Base-by-base conservation (phyloP, 768 basidiomycete species). In the Nevesoporus exiguus region DNA sequence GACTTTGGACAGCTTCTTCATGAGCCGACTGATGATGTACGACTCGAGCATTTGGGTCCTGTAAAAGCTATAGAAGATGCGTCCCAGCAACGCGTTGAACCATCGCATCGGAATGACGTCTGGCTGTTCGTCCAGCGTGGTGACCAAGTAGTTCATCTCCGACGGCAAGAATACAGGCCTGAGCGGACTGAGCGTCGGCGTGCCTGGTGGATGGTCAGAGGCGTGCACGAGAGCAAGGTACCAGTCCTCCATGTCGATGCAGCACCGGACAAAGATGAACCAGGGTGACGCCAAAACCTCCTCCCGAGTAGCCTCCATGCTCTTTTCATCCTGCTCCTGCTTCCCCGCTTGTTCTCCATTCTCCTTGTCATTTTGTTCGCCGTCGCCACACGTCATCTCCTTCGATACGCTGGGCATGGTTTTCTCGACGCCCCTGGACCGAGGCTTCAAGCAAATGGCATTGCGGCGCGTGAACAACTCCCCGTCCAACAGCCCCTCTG, bases 51-150 rank as follows among this genome's bases (percentile, higher is more conserved):
- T 74, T 48, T 86, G 80, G 1, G 95, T 99, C 51, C 83, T 83
- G 73, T 97, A 96, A 66, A 90, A 84, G 60, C 88, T 88, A 74
- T 96, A 91, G 76, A 98, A 98, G 13, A 98, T 66, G 19, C 97
- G 86, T 3, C 95, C 97, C 56, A 98, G 73, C 51, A 98, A 74
- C 0, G 93, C 97, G 65, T 99, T 99, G 45, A 98, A 75, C 97
- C 97, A 99, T 5, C 96, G 87, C 83, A 94, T 93, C 3, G 94
- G 95, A 54, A 98, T 94, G 57, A 94, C 88, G 68, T 99, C 96
- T 3, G 97, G 90, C 66, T 93, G 91, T 61, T 88, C 83, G 73
- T 98, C 97, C 56, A 99, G 77, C 7, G 86, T 90, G 15, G 84
- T 74, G 54, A 98, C 86, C 37, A 98, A 80, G 58, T 80, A 75